Conservation (phyloP, 1,139 yeast species). For the Pneumocystis carinii region DNA sequence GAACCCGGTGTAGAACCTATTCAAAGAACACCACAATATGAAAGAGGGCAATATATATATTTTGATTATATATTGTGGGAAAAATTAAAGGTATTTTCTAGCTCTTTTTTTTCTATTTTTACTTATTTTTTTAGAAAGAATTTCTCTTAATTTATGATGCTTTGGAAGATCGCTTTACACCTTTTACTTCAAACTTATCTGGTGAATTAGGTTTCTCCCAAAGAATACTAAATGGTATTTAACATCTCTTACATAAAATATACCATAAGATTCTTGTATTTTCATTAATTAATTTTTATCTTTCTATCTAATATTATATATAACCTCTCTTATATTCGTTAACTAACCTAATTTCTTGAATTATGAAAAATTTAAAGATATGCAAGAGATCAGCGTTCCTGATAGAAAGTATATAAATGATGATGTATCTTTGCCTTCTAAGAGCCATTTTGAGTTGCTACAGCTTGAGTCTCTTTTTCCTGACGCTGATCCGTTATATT, state of each 20-base stretch:
- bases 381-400: background rate
- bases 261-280: background rate
- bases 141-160: constrained; percentile 13
- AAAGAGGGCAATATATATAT: constrained; percentile 87
- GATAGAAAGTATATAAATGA: background rate
- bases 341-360: background rate
- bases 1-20: constrained; percentile 84
- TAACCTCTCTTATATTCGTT: no score
- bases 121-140: constrained; percentile 5
- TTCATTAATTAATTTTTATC: background rate
- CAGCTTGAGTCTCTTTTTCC: background rate
- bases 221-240: background rate
- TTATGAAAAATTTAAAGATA: background rate
- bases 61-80: constrained; percentile 97
- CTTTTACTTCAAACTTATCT: background rate
- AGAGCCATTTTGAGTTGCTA: background rate
- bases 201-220: background rate
- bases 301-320: background rate
- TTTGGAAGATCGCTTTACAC: constrained; percentile 10
- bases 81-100: constrained; percentile 41
- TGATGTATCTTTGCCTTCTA: background rate
- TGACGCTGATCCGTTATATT: background rate
- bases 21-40: constrained; percentile 70
- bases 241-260: background rate
- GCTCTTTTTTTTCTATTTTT: background rate